These are phyloP conservation scores for Escovopsis weberi DNA, from an alignment of 2,329 filamentous ascomycete species.

Conservation along the genomic window DNA sequence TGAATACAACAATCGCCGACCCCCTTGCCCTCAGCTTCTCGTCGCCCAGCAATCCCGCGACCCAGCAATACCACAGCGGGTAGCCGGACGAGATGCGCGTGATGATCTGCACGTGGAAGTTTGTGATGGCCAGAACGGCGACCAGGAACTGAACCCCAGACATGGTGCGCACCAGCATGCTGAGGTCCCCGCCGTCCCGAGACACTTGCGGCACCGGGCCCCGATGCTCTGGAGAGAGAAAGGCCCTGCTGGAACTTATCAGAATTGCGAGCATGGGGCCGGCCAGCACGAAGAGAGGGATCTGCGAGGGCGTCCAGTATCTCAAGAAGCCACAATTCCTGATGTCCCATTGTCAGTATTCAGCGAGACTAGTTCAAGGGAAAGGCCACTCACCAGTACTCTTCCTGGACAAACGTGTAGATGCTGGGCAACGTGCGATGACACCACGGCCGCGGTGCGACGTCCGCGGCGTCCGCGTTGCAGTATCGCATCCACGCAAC, in stretches of 20 bases:
- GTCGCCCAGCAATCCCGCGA: conserved; percentile 38
- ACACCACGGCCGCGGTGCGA: conserved; percentile 58
- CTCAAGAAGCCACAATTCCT: conserved; percentile 80
- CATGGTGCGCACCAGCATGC: conserved; percentile 36
- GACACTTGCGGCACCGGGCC: conserved; percentile 2
- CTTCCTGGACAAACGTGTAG: conserved; percentile 74
- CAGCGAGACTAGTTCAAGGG: background rate
- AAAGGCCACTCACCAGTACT: conserved; percentile 62
- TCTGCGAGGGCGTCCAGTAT: conserved; percentile 80
- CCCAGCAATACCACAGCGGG: conserved; percentile 76
- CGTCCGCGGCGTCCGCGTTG: conserved; percentile 11
- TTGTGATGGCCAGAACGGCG: conserved; percentile 56
- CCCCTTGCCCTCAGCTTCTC: conserved; percentile 18
- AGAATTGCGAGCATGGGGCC: conserved; percentile 56
- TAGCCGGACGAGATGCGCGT: conserved; percentile 79
- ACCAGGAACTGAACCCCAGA: conserved; percentile 62
- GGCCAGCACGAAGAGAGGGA: conserved; percentile 78
- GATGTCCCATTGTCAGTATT: background rate
- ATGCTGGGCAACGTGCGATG: conserved; percentile 60
- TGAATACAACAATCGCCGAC: conserved; percentile 41
- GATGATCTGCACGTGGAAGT: conserved; percentile 88
- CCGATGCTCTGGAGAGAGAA: conserved; percentile 14
- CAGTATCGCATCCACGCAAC: conserved; percentile 65
- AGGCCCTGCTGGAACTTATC: conserved; percentile 40
- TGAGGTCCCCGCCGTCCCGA: conserved; percentile 5